phyloP scores from a whole-genome alignment of 1,139 yeast genomes.

The Meyerozyma sp. region DNA sequence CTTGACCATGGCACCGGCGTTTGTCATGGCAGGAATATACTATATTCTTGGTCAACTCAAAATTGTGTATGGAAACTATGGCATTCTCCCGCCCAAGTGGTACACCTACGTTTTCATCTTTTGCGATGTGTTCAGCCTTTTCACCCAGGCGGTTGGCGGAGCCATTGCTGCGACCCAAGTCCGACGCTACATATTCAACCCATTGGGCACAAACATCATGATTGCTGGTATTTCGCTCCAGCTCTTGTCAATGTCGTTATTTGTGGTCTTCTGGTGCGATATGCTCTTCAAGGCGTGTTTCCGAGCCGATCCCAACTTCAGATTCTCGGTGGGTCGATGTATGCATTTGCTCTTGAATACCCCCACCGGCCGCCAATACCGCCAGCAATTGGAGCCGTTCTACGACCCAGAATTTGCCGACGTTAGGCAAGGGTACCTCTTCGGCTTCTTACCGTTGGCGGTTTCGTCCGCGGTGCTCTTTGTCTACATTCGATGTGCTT shows the following conservation, averaged over 20 bases:
- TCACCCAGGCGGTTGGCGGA: conserved; percentile 36
- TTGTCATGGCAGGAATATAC: conserved; percentile 37
- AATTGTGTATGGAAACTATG: conserved; percentile 23
- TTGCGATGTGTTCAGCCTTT: conserved; percentile 28
- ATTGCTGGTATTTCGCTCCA: conserved; percentile 36
- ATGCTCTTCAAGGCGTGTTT: conserved; percentile 23
- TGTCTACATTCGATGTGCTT: conserved; percentile 26
- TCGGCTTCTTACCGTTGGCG: conserved; percentile 20
- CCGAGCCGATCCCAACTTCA: conserved; percentile 11
- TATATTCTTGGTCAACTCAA: conserved; percentile 30
- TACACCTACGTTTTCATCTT: conserved; percentile 30
- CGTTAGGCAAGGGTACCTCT: conserved; percentile 13
- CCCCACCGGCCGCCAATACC: conserved; percentile 11
- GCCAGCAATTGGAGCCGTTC: conserved; percentile 12
- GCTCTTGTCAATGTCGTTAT: conserved; percentile 31
- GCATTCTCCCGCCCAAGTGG: conserved; percentile 27
- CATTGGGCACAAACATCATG: conserved; percentile 30
- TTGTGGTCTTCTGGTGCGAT: conserved; percentile 21
- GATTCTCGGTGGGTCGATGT: conserved; percentile 8
- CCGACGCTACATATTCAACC: conserved; percentile 11
- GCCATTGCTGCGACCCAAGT: conserved; percentile 26
- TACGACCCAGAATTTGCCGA: conserved; percentile 13
- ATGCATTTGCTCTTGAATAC: conserved; percentile 21
- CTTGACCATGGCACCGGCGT: conserved; percentile 36
- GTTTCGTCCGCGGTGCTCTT: conserved; percentile 16